Evolutionary conservation across 1,284 basidiomycete genomes (phyloP).

Genomic region (Apiotrichum domesticum): DNA sequence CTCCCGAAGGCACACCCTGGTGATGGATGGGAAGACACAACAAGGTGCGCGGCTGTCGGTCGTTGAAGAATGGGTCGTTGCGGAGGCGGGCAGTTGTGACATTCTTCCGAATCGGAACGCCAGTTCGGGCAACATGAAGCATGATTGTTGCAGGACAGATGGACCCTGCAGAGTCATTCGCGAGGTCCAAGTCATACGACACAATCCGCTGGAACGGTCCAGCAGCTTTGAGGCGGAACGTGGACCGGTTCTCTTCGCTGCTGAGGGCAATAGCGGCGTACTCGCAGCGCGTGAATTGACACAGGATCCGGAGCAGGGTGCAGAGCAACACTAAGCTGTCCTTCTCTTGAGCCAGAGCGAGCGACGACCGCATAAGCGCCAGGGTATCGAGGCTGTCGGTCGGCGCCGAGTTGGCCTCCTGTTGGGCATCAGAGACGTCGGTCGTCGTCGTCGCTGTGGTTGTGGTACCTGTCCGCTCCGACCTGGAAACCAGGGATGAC

Average conservation of each 20-base stretch:
- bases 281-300: constrained; percentile 34
- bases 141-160: constrained; percentile 30
- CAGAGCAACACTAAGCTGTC: constrained; percentile 31
- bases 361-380: constrained; percentile 31
- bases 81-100: constrained; percentile 17
- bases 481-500: neutral
- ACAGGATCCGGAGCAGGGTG: constrained; percentile 30
- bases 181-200: constrained; percentile 25
- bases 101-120: constrained; percentile 20
- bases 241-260: constrained; percentile 21
- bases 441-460: neutral
- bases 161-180: constrained; percentile 16
- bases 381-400: constrained; percentile 15
- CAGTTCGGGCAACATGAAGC: constrained; percentile 35
- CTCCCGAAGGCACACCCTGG: constrained; percentile 30
- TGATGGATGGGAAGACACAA: constrained; percentile 32
- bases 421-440: neutral
- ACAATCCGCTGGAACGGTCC: constrained; percentile 29
- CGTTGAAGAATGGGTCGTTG: constrained; percentile 29
- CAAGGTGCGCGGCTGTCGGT: constrained; percentile 22
- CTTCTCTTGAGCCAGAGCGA: constrained; percentile 33
- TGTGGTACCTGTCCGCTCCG: neutral
- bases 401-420: neutral
- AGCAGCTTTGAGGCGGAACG: constrained; percentile 27
- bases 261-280: constrained; percentile 35